phyloP scores from a whole-genome alignment of 768 basidiomycete species.

The Mycena vulgaris region DNA sequence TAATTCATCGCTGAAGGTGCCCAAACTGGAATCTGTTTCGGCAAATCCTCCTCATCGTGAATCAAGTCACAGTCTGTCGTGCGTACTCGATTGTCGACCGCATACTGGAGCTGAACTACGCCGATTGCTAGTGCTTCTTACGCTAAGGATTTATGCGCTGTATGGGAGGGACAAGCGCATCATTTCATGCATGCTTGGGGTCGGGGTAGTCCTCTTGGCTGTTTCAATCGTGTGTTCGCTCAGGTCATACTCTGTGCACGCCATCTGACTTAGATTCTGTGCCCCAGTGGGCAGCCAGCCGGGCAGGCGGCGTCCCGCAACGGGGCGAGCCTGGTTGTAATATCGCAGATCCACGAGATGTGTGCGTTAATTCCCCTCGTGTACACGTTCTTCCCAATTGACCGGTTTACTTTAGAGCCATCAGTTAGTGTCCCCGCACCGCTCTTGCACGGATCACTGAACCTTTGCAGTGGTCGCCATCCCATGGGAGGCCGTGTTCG shows the following conservation, averaged over 20 bases:
- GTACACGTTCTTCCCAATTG: too few relatives aligned
- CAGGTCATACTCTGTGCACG: too few relatives aligned
- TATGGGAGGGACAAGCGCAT: conserved; percentile 14
- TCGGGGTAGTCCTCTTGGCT: neutral
- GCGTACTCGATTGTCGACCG: conserved; percentile 19
- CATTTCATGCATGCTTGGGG: neutral
- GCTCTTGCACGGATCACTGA: neutral
- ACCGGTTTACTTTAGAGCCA: too few relatives aligned
- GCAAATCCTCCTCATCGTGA: conserved; percentile 48
- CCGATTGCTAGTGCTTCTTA: conserved; percentile 23
- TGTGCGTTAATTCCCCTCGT: neutral
- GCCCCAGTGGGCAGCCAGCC: conserved; percentile 22
- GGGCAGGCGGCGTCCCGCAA: conserved; percentile 3
- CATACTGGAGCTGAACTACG: neutral
- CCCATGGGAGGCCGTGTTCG: conserved; percentile 28
- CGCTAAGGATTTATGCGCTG: conserved; percentile 29
- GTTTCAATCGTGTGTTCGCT: conserved; percentile 15
- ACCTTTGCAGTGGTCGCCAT: conserved; percentile 11
- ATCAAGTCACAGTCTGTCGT: conserved; percentile 52
- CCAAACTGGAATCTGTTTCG: conserved; percentile 32
- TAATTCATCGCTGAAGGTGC: neutral
- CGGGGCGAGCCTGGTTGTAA: conserved; percentile 15
- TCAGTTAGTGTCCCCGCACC: too few relatives aligned
- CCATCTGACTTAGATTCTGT: too few relatives aligned
- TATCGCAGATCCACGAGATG: conserved; percentile 6